Conservation (phyloP, 2,329 filamentous ascomycete genomes). For the Cordyceps tenuipes region DNA sequence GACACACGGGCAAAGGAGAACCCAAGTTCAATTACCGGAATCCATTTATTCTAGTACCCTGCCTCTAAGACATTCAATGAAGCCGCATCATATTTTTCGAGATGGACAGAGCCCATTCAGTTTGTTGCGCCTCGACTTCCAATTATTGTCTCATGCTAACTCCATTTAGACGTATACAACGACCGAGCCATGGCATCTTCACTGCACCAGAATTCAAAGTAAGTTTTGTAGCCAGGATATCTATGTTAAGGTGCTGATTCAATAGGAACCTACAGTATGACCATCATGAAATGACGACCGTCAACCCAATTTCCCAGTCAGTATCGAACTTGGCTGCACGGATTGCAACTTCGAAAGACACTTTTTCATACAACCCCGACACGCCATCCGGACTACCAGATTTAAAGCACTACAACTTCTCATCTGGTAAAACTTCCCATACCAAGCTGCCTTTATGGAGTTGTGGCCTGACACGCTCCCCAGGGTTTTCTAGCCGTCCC, state of each 20-base stretch:
- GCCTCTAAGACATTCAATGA: background rate
- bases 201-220: background rate
- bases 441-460: too few relatives aligned
- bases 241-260: background rate
- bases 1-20: background rate
- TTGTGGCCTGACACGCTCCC: background rate
- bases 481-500: background rate
- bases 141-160: background rate
- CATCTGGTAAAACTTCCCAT: background rate
- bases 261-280: background rate
- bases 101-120: background rate
- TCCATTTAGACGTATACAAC: background rate
- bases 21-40: background rate
- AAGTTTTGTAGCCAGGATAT: background rate
- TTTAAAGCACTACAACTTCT: background rate
- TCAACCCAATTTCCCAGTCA: conserved; percentile 8
- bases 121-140: background rate
- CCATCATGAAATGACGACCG: background rate
- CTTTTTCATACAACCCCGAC: background rate
- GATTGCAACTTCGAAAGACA: background rate
- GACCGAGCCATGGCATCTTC: background rate
- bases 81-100: background rate
- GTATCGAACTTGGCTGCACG: background rate
- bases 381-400: conserved; percentile 5
- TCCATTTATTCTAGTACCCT: background rate